phyloP scores from a whole-genome alignment of 495 filamentous ascomycete genomes.

The Podospora pseudoanserina region DNA sequence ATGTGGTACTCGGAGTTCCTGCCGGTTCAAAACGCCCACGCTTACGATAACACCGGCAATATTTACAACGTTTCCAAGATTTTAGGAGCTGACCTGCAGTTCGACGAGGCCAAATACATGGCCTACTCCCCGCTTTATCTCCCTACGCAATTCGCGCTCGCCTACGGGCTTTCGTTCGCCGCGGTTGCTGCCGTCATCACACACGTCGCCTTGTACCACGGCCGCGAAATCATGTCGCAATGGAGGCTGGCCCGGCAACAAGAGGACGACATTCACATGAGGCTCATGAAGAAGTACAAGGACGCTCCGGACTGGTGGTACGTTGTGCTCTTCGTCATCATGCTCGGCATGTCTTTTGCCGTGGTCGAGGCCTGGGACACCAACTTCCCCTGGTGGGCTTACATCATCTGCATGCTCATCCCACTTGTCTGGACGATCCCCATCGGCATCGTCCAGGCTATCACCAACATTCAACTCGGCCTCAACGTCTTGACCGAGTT shows the following conservation, averaged over 20 bases:
- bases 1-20: constrained; percentile 61
- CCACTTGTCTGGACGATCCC: constrained; percentile 53
- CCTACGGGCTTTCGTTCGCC: constrained; percentile 67
- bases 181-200: constrained; percentile 63
- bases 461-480: constrained; percentile 65
- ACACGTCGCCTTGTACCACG: constrained; percentile 60
- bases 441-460: constrained; percentile 57
- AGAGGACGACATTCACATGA: constrained; percentile 66
- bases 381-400: constrained; percentile 61
- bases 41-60: constrained; percentile 59
- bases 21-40: constrained; percentile 51
- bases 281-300: constrained; percentile 56
- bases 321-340: constrained; percentile 39
- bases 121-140: constrained; percentile 60
- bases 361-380: constrained; percentile 63
- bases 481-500: constrained; percentile 68
- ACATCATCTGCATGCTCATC: constrained; percentile 56
- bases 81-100: constrained; percentile 44
- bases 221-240: constrained; percentile 54
- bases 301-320: constrained; percentile 58
- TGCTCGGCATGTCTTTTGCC: constrained; percentile 43
- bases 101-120: constrained; percentile 52
- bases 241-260: constrained; percentile 50
- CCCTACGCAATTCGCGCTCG: constrained; percentile 58
- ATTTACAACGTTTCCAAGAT: constrained; percentile 54